Evolutionary conservation across 1,139 yeast genomes (phyloP).

Genomic region (Petasospora rhodanensis): DNA sequence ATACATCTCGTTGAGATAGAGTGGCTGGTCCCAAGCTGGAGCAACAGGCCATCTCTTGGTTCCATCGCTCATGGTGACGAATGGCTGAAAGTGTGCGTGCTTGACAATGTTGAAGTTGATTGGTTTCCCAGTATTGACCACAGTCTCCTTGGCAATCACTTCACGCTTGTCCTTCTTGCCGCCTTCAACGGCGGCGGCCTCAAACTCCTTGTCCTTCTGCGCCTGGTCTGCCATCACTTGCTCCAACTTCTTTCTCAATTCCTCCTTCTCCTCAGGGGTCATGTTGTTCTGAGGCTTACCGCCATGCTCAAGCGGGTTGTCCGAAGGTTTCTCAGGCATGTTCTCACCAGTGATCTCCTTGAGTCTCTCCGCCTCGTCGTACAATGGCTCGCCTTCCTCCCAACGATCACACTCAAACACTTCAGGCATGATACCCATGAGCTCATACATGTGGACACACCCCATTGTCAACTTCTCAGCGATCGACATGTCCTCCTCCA

Average conservation of each 20-base stretch:
- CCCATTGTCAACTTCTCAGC: slow-evolving; percentile 64
- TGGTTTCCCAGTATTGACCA: slow-evolving; percentile 3
- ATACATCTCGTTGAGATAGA: slow-evolving; percentile 37
- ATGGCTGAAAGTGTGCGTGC: slow-evolving; percentile 4
- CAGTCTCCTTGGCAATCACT: slow-evolving; percentile 1
- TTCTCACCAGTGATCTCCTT: background rate
- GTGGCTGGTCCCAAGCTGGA: slow-evolving; percentile 24
- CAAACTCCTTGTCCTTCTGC: no score
- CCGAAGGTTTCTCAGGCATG: background rate
- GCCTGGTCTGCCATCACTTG: background rate
- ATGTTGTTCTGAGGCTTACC: background rate
- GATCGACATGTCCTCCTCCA: slow-evolving; percentile 47
- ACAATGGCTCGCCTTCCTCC: slow-evolving; percentile 26
- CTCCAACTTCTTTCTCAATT: background rate
- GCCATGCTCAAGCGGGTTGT: background rate
- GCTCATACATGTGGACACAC: slow-evolving; percentile 60
- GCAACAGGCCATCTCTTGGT: slow-evolving; percentile 14
- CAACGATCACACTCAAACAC: slow-evolving; percentile 32
- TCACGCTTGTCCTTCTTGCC: slow-evolving; percentile 4
- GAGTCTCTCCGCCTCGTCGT: slow-evolving; percentile 28
- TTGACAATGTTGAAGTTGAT: slow-evolving; percentile 4
- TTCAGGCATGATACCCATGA: slow-evolving; percentile 43
- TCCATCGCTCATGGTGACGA: slow-evolving; percentile 9
- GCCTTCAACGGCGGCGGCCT: background rate
- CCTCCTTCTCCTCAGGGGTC: background rate